Percentiles rank a stretch among this genome's conserved stretches.
phyloP scores from a whole-genome alignment of 345 rosid species.

The Sisymbrium irio region DNA sequence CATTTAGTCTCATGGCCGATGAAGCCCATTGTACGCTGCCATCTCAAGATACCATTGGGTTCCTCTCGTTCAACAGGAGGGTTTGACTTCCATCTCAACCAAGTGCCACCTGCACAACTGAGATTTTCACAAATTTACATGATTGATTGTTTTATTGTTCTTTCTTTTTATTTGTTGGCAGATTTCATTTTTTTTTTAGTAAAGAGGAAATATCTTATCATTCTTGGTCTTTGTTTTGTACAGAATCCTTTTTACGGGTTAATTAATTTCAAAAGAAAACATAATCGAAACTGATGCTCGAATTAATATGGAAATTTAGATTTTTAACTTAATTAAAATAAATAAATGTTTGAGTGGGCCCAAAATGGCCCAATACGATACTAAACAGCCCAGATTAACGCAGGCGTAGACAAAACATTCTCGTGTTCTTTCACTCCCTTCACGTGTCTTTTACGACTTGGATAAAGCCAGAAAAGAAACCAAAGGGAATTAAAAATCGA shows the following conservation, averaged over 20 bases:
- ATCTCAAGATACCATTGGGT: neutral
- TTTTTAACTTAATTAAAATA: too few relatives aligned
- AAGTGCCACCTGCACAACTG: neutral
- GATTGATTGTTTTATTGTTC: neutral
- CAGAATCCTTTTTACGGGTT: neutral
- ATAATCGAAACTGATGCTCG: too few relatives aligned
- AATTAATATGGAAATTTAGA: too few relatives aligned
- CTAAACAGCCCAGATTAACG: neutral
- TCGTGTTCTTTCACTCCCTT: neutral
- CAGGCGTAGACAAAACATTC: neutral
- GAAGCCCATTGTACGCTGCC: neutral
- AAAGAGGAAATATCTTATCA: too few relatives aligned
- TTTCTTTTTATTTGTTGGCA: neutral
- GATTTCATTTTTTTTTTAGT: neutral
- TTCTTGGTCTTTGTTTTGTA: neutral
- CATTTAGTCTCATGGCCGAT: neutral
- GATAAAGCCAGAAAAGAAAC: neutral
- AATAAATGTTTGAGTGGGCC: neutral
- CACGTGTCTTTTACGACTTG: neutral
- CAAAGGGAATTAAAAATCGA: neutral
- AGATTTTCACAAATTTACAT: neutral
- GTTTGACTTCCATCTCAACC: neutral
- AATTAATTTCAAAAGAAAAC: neutral
- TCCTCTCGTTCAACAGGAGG: neutral
- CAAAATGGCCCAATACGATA: neutral